These are phyloP conservation scores for Dryas octopetala DNA, from an alignment of 306 rosid genomes.

Conservation along the genomic window DNA sequence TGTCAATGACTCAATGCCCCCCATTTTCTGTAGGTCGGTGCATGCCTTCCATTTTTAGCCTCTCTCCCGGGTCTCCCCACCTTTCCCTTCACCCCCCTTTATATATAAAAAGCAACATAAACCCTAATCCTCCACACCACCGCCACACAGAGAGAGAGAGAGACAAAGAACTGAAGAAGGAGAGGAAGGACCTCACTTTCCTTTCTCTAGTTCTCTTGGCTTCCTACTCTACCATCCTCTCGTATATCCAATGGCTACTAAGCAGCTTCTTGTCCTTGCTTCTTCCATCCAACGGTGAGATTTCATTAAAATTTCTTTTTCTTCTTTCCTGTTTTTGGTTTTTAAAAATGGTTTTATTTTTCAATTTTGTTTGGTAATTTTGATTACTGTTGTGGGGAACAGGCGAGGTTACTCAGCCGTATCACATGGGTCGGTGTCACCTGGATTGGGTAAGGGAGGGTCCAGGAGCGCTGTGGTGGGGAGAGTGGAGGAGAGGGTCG, in stretches of 20 bases:
- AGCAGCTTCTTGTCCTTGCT: background rate
- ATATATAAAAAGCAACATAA: background rate
- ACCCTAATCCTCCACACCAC: constrained; percentile 14
- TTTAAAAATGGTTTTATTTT: background rate
- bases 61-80: no score
- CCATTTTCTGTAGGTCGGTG: no score
- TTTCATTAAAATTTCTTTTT: background rate
- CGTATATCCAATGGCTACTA: constrained; percentile 19
- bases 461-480: constrained; percentile 22
- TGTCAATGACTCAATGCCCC: background rate
- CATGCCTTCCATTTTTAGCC: no score
- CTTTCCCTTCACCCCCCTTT: background rate
- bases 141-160: background rate
- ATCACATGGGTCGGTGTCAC: constrained; percentile 26
- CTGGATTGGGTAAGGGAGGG: constrained; percentile 22
- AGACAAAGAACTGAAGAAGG: background rate
- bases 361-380: background rate
- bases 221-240: background rate
- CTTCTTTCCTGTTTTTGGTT: no score
- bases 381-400: background rate
- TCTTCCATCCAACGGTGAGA: constrained; percentile 9
- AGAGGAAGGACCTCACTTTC: background rate
- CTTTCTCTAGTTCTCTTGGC: background rate
- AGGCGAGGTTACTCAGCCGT: constrained; percentile 45
- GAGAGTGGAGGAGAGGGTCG: constrained; percentile 26